Evolutionary conservation across 2,329 filamentous ascomycete species (phyloP).

Genomic region (Penicillium sp.): DNA sequence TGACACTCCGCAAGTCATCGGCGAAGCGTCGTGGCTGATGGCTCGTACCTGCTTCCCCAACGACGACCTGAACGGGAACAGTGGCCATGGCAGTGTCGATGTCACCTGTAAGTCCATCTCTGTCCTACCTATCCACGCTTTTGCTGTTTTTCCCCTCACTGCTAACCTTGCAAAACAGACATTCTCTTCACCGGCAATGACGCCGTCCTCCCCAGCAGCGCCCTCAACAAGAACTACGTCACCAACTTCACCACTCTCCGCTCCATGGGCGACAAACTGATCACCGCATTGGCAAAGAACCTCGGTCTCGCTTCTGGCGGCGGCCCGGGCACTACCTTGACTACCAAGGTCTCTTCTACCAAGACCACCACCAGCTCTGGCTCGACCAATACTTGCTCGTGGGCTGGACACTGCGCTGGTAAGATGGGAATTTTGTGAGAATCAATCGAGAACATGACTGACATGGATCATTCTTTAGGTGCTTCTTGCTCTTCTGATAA

Average conservation of each 20-base stretch:
- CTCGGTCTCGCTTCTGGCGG: slow-evolving; percentile 20
- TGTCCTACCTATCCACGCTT: not conserved
- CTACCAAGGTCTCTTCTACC: slow-evolving; percentile 4
- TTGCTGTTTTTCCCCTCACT: not conserved
- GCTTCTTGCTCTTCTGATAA: slow-evolving; percentile 16
- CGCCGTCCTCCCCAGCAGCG: slow-evolving; percentile 31
- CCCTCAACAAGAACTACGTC: slow-evolving; percentile 29
- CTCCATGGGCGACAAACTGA: slow-evolving; percentile 33
- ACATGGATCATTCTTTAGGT: slow-evolving; percentile 7
- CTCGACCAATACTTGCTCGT: slow-evolving; percentile 12
- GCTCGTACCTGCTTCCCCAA: slow-evolving; percentile 39
- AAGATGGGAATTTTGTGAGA: not conserved
- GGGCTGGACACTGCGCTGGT: slow-evolving; percentile 19
- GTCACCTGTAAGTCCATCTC: slow-evolving; percentile 34
- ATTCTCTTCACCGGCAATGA: slow-evolving; percentile 37
- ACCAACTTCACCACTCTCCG: slow-evolving; percentile 28
- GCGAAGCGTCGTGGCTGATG: slow-evolving; percentile 42
- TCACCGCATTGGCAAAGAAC: slow-evolving; percentile 29
- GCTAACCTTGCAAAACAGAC: slow-evolving; percentile 20
- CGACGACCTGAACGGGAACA: slow-evolving; percentile 33
- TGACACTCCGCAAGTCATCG: slow-evolving; percentile 35
- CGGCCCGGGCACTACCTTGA: not conserved
- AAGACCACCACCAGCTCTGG: slow-evolving; percentile 10
- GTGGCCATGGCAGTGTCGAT: slow-evolving; percentile 32
- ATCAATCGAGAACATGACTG: not conserved